A percentile compares a stretch with the other conserved stretches of the same genome.
phyloP scores from a whole-genome alignment of 2,329 filamentous ascomycete species.

The Parascedosporium putredinis region DNA sequence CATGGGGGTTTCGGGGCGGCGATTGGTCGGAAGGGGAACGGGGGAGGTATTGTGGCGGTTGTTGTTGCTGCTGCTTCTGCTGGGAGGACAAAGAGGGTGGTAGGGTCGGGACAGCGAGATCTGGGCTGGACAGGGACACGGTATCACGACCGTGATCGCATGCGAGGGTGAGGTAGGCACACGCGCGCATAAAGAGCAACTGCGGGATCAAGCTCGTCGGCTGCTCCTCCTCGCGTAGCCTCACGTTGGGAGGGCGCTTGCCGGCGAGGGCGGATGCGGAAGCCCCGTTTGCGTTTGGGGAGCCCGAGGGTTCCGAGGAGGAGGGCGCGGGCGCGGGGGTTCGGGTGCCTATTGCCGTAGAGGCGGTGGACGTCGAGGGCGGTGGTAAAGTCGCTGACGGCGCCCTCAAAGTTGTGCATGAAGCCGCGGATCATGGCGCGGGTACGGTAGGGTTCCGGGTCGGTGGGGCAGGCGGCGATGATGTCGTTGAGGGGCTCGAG shows the following conservation, averaged over 20 bases:
- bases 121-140: not conserved
- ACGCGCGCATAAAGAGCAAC: constrained; percentile 64
- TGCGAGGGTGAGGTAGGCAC: constrained; percentile 61
- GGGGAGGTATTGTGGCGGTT: constrained; percentile 4
- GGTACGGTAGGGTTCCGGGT: constrained; percentile 60
- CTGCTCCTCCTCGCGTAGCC: constrained; percentile 28
- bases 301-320: too few relatives aligned
- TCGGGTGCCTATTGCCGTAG: constrained; percentile 13
- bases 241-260: constrained; percentile 19
- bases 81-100: not conserved
- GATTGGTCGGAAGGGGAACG: not conserved
- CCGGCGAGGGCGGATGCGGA: too few relatives aligned
- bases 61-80: constrained; percentile 5
- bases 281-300: too few relatives aligned
- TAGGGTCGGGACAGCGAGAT: too few relatives aligned
- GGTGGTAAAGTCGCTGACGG: constrained; percentile 58
- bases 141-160: constrained; percentile 4
- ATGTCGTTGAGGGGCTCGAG: constrained; percentile 57
- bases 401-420: constrained; percentile 62
- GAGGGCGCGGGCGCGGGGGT: too few relatives aligned
- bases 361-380: constrained; percentile 33
- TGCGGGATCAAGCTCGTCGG: constrained; percentile 67
- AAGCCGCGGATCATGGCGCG: constrained; percentile 65
- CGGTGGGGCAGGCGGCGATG: constrained; percentile 50
- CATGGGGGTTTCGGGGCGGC: not conserved